Evolutionary conservation across 2,329 filamentous ascomycete genomes (phyloP).

Genomic region (Aspergillus latus): DNA sequence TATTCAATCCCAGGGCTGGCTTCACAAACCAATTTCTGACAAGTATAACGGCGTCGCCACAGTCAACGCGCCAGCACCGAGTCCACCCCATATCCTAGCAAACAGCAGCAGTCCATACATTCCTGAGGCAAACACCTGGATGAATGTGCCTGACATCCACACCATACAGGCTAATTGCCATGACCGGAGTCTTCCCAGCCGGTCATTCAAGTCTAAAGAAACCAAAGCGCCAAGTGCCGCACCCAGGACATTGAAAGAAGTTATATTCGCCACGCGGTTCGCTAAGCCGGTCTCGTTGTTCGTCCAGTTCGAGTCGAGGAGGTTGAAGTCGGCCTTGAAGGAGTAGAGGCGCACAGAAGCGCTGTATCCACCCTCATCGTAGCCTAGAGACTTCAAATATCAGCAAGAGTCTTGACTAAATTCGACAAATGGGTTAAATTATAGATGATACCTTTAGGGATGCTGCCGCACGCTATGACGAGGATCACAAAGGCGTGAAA

Average conservation of each 20-base stretch:
- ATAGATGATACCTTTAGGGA: slow-evolving; percentile 50
- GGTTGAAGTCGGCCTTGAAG: slow-evolving; percentile 52
- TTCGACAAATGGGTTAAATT: too few species aligned
- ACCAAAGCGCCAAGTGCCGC: slow-evolving; percentile 54
- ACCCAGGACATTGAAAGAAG: slow-evolving; percentile 57
- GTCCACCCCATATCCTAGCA: slow-evolving; percentile 53
- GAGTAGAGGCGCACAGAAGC: slow-evolving; percentile 51
- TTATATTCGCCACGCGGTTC: slow-evolving; percentile 54
- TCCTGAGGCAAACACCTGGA: slow-evolving; percentile 55
- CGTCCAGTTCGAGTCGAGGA: slow-evolving; percentile 47
- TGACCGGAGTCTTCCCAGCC: slow-evolving; percentile 50
- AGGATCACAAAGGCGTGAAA: slow-evolving; percentile 50
- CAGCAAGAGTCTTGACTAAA: background rate
- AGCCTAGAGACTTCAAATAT: slow-evolving; percentile 40
- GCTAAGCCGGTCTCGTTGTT: slow-evolving; percentile 47
- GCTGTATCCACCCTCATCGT: slow-evolving; percentile 59
- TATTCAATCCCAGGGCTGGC: background rate
- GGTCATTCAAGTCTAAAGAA: slow-evolving; percentile 51
- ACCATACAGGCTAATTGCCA: slow-evolving; percentile 50
- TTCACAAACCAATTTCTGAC: slow-evolving; percentile 46
- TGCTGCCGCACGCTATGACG: slow-evolving; percentile 52
- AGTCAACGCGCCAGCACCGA: slow-evolving; percentile 55
- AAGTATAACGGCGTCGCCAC: slow-evolving; percentile 56
- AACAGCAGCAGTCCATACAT: slow-evolving; percentile 54
- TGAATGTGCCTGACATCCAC: slow-evolving; percentile 53